Base-by-base conservation (phyloP, 306 rosid species). In the Vicia faba region DNA sequence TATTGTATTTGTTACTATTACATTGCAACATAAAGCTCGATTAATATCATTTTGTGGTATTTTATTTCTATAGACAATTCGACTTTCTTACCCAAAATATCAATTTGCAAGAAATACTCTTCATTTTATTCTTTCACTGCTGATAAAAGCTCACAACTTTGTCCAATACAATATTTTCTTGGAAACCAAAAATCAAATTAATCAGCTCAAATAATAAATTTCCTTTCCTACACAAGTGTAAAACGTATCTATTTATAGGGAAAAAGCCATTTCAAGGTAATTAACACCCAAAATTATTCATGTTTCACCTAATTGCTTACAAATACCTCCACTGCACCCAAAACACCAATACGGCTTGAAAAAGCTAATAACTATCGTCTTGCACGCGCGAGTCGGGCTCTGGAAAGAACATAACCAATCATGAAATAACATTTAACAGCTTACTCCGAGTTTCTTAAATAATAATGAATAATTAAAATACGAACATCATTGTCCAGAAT, bases 341-440 rank as follows among this genome's bases (percentile, higher is more conserved):
- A 29, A 57, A 57, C 13, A 1, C 63, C 20, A 57, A 57, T 31
- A n/a, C 15, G 43, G 41, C 12, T 29, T 16, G 25, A 58, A 51
- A 20, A 5, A 13, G 31, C 5, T 31, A 58, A 58, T 8, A 15
- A 29, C 31, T 44, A 44, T 44, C n/a, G 26, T 33, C 63, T 31
- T 58, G 63, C 20, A 31, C 23, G 0, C 3, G 25, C 8, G 1
- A n/a, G 7, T 14, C 38, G 5, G 38, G 18, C 61, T 38, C 28
- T 28, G 19, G 40, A 29, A 26, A 61, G 26, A 72, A 26, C 62
- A 66, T 18, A 75, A 49, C 39, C 62, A 33, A 33, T 33, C 1
- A 26, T 67, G 49, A 68, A 49, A 11, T 49, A 16, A 18, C 62
- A 14, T 49, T 69, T 56, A 75, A 75, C 56, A 14, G 33, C 26